Evolutionary conservation across 2,329 filamentous ascomycete species (phyloP), one percentile per base, ranked within the genome.

Genomic region (Cryphonectria naterciae): DNA sequence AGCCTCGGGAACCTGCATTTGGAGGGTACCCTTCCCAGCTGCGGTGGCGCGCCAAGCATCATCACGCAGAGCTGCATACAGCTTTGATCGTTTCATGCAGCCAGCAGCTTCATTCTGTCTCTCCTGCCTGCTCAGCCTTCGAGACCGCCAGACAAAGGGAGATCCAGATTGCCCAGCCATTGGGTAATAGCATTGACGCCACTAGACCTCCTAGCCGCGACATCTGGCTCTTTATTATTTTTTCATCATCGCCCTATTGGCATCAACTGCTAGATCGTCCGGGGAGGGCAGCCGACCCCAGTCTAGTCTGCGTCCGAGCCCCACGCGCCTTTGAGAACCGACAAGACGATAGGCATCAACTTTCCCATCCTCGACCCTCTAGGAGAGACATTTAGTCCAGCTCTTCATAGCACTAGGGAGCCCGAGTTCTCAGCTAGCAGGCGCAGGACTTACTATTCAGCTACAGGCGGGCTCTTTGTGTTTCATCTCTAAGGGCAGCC

Each of bases 31-130:
- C 25, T 35, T 35, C 52, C 46, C 25, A 46, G 25, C 62, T 43
- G 28, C 15, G 10, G 28, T 15, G 10, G 63, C 19, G 17, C 43
- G 43, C 43, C 63, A 65, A 37, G 63, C 17, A 58, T 58, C 25
- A 58, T 32, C 28, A 58, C n/a, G 37, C 68, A 70, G 63, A 60
- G 68, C 65, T 60, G 65, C 68, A 70, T 62, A 65, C 68, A 52
- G 52, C 61, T 70, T 64, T 32, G 28, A 39, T 65, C 60, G 71
- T 72, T 68, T 71, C 71, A 71, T 67, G 69, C 71, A 72, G 71
- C 69, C 66, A 66, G 49, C 32, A 62, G 62, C 35, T 60, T 71
- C 58, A 11, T 54, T 37, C 41, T 46, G 71, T 60, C 68, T 64
- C 66, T 68, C 65, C 46, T 60, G 49, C 58, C 62, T 66, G 8